Conservation (phyloP, 495 filamentous ascomycete genomes). For the Aspergillus ostianus region DNA sequence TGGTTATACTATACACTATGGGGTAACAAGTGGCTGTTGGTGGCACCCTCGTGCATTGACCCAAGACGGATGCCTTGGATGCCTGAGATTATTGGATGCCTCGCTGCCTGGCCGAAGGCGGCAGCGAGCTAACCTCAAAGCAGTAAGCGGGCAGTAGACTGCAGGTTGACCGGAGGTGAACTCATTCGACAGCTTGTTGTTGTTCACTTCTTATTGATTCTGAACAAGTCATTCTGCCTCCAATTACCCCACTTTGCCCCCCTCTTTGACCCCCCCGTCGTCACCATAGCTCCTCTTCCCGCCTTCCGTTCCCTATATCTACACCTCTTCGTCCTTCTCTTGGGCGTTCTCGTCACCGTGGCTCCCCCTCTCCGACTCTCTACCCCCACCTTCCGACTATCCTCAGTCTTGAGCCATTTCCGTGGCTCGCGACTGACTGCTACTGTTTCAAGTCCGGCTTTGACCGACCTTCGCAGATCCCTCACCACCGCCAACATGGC, state of each 20-base stretch:
- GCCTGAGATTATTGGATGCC: no score
- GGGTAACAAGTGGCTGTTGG: no score
- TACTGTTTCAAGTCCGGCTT: constrained; percentile 14
- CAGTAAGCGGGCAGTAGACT: no score
- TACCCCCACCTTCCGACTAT: constrained; percentile 34
- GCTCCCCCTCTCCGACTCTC: constrained; percentile 64
- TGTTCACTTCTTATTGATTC: background rate
- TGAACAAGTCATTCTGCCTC: constrained; percentile 1
- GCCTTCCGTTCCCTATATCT: constrained; percentile 40
- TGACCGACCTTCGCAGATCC: constrained; percentile 36
- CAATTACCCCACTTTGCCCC: constrained; percentile 1
- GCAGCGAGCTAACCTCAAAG: no score
- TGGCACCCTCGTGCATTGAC: no score
- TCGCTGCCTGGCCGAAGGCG: no score
- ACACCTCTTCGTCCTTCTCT: constrained; percentile 60
- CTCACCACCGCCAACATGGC: constrained; percentile 68
- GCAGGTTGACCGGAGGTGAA: no score
- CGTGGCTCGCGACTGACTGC: constrained; percentile 38
- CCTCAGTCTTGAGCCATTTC: constrained; percentile 63
- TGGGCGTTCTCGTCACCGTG: constrained; percentile 68
- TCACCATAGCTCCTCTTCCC: constrained; percentile 19
- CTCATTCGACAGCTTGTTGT: background rate
- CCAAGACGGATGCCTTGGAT: no score
- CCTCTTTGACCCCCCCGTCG: constrained; percentile 16
- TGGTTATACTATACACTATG: no score